Conservation (phyloP, 805 yeast species). For the Metschnikowia orientalis region DNA sequence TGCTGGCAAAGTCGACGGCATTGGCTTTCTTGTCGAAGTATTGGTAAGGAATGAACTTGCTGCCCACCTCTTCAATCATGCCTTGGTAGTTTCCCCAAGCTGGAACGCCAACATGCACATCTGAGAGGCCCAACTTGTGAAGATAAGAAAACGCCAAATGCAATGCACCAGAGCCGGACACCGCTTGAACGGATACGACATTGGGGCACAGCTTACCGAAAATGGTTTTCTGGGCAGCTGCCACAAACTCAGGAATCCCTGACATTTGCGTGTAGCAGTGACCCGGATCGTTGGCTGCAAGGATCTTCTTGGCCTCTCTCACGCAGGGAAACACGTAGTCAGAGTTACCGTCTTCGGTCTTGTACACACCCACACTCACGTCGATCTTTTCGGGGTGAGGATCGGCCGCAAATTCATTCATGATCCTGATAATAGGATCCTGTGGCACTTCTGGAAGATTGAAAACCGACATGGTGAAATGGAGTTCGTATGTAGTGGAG, state of each 20-base stretch:
- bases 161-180: conserved; percentile 41
- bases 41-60: conserved; percentile 22
- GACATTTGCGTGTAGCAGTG: conserved; percentile 42
- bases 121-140: conserved; percentile 11
- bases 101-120: conserved; percentile 36
- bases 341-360: conserved; percentile 33
- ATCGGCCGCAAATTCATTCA: conserved; percentile 22
- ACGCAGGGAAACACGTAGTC: conserved; percentile 37
- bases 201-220: conserved; percentile 32
- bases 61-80: conserved; percentile 32
- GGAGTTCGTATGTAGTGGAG: no score
- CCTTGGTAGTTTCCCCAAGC: conserved; percentile 38
- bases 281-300: conserved; percentile 35
- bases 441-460: conserved; percentile 8
- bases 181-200: conserved; percentile 35
- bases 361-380: conserved; percentile 44
- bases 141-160: conserved; percentile 35
- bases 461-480: conserved; percentile 7
- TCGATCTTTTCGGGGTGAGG: conserved; percentile 33
- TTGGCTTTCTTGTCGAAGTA: conserved; percentile 30
- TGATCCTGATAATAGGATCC: conserved; percentile 19
- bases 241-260: conserved; percentile 36
- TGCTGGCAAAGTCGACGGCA: conserved; percentile 27
- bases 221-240: conserved; percentile 32
- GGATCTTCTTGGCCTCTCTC: conserved; percentile 29